These are phyloP conservation scores for Penicillium sp. DNA, from an alignment of 2,329 filamentous ascomycete genomes.

Conservation along the genomic window DNA sequence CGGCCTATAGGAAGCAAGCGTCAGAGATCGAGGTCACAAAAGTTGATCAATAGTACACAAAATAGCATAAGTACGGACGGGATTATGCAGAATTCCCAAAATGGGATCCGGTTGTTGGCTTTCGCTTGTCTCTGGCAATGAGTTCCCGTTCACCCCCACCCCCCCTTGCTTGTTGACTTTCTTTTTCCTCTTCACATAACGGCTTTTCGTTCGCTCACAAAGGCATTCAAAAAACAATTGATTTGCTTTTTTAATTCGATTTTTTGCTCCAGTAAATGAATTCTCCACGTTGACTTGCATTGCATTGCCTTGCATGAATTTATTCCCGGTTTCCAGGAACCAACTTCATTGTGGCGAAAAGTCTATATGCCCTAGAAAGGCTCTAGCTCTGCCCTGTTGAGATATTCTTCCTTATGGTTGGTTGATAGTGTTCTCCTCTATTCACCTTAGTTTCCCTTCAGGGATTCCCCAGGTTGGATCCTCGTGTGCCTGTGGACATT, in stretches of 20 bases:
- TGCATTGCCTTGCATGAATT: constrained; percentile 21
- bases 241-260: constrained; percentile 4
- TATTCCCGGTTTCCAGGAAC: constrained; percentile 20
- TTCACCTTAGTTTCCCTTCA: not conserved
- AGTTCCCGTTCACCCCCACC: not conserved
- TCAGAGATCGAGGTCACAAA: not conserved
- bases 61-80: not conserved
- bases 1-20: not conserved
- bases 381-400: not conserved
- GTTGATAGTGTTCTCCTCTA: not conserved
- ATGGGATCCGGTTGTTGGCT: not conserved
- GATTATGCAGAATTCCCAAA: not conserved
- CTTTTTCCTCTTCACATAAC: not conserved
- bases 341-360: constrained; percentile 6
- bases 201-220: not conserved
- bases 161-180: not conserved
- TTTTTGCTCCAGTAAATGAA: not conserved
- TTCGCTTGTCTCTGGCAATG: not conserved
- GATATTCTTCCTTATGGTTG: not conserved
- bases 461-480: not conserved
- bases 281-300: constrained; percentile 16
- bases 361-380: constrained; percentile 8
- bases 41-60: constrained; percentile 5
- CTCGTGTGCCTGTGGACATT: constrained; percentile 2
- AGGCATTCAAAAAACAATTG: not conserved